phyloP scores from a whole-genome alignment of 306 rosid genomes.

The Cicer yamashitae region DNA sequence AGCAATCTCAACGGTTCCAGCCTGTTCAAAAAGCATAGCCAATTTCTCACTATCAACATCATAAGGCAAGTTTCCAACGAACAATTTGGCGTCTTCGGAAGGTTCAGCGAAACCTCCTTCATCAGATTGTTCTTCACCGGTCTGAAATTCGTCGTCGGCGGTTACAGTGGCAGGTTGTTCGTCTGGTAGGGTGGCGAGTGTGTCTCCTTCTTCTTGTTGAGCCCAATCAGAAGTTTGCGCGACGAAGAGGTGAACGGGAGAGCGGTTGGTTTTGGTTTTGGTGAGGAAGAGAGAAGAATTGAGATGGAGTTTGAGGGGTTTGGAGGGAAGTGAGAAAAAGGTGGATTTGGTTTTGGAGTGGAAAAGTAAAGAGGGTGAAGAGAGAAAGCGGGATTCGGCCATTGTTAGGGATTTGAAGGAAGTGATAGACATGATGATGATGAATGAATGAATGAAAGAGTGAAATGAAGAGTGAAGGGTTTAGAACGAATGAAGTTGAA shows the following conservation, averaged over 20 bases:
- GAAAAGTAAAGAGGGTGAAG: slow-evolving; percentile 57
- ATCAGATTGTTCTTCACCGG: slow-evolving; percentile 42
- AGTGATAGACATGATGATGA: slow-evolving; percentile 61
- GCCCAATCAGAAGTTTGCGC: slow-evolving; percentile 90
- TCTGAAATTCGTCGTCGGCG: background rate
- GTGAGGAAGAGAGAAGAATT: slow-evolving; percentile 47
- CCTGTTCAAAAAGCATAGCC: slow-evolving; percentile 81
- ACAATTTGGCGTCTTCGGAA: slow-evolving; percentile 84
- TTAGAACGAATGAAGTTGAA: background rate
- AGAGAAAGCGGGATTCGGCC: slow-evolving; percentile 59
- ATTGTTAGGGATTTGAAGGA: slow-evolving; percentile 60
- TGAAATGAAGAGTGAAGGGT: slow-evolving; percentile 10
- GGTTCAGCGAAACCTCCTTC: slow-evolving; percentile 57
- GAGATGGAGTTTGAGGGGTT: slow-evolving; percentile 61
- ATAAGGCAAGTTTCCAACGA: slow-evolving; percentile 91
- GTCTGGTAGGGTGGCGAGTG: slow-evolving; percentile 52
- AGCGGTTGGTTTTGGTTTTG: slow-evolving; percentile 46
- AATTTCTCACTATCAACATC: slow-evolving; percentile 75
- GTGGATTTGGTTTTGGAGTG: slow-evolving; percentile 49
- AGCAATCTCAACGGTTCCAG: slow-evolving; percentile 86
- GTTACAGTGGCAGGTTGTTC: slow-evolving; percentile 37
- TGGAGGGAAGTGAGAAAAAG: slow-evolving; percentile 56
- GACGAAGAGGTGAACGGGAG: slow-evolving; percentile 51
- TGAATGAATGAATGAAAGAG: slow-evolving; percentile 11
- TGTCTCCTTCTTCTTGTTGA: slow-evolving; percentile 67